Evolutionary conservation across 1,284 basidiomycete genomes (phyloP), one percentile per base, ranked within the genome.

Genomic region (Naganishia liquefaciens): DNA sequence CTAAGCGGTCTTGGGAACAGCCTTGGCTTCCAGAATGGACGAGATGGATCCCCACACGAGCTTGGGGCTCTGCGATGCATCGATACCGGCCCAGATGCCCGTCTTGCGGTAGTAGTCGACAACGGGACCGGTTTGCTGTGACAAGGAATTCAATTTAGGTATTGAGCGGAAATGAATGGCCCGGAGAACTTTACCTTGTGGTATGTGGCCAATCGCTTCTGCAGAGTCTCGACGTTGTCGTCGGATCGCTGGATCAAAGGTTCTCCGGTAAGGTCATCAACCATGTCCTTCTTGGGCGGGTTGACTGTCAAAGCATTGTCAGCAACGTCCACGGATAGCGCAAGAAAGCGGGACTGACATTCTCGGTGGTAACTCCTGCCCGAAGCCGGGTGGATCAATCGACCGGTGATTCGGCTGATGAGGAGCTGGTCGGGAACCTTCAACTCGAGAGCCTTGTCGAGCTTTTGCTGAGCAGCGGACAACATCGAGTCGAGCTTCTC

Each of bases 401-500:
- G 88, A 64, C 95, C 95, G 54, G 95, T 98, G 77, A 99, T 99
- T 70, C 95, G 90, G 21, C 91, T 93, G 77, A 99, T 96, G 75
- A 99, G 88, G 33, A 99, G 85, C 74, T 91, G 88, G 82, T 99
- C 95, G 70, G 91, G 88, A 76, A 99, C 94, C 77, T 88, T 84
- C 68, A 99, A 86, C 79, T 99, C 89, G 54, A 98, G 86, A 65
- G 93, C 94, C 63, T 88, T 88, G 81, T 98, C 89, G 54, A 99
- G 84, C 74, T 88, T 88, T 82, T 97, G 92, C 73, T 89, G 87
- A 75, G 91, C 88, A 17, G 75, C 78, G 23, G 82, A 76, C 54
- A 99, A 86, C 95, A 99, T 98, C 69, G 82, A 81, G 78, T 97
- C 95, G 68, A 99, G 87, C 81, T 97, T 99, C 81, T 93, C 86